Evolutionary conservation across 2,329 filamentous ascomycete species (phyloP).

Genomic region (Cladophialophora exuberans): DNA sequence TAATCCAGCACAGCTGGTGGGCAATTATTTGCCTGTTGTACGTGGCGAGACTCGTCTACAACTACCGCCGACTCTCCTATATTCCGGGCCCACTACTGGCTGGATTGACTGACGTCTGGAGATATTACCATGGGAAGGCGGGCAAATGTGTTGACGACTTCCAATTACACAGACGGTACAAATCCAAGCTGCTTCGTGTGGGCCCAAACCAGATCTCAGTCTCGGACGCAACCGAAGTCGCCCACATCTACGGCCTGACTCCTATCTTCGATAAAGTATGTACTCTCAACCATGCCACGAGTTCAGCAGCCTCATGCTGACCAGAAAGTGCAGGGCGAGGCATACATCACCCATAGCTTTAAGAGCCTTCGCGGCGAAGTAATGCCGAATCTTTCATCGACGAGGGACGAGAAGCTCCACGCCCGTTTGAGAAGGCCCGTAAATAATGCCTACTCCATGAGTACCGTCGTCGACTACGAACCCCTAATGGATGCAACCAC

Average conservation of each 20-base stretch:
- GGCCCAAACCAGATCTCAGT: slow-evolving; percentile 17
- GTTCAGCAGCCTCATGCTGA: too few species aligned
- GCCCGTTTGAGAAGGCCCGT: slow-evolving; percentile 9
- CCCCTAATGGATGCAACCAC: slow-evolving; percentile 17
- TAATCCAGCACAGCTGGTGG: background rate
- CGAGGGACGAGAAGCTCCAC: slow-evolving; percentile 16
- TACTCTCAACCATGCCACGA: too few species aligned
- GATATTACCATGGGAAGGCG: background rate
- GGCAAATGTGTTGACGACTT: background rate
- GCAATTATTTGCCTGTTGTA: background rate
- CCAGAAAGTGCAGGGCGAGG: background rate
- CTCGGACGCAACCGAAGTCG: slow-evolving; percentile 6
- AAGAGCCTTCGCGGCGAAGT: slow-evolving; percentile 3
- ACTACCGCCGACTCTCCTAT: background rate
- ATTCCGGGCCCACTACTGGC: background rate
- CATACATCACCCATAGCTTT: background rate
- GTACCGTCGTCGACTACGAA: slow-evolving; percentile 17
- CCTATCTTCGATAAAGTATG: slow-evolving; percentile 7
- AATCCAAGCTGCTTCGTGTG: slow-evolving; percentile 14
- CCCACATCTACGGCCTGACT: slow-evolving; percentile 10
- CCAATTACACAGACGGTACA: slow-evolving; percentile 3
- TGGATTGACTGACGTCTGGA: background rate
- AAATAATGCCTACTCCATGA: slow-evolving; percentile 18
- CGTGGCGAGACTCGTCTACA: background rate
- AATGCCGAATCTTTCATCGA: slow-evolving; percentile 9